A percentile compares a stretch with the other conserved stretches of the same genome.
Evolutionary conservation across 148 eudicot species (phyloP).

Genomic region (Tetragonia tetragonoides): DNA sequence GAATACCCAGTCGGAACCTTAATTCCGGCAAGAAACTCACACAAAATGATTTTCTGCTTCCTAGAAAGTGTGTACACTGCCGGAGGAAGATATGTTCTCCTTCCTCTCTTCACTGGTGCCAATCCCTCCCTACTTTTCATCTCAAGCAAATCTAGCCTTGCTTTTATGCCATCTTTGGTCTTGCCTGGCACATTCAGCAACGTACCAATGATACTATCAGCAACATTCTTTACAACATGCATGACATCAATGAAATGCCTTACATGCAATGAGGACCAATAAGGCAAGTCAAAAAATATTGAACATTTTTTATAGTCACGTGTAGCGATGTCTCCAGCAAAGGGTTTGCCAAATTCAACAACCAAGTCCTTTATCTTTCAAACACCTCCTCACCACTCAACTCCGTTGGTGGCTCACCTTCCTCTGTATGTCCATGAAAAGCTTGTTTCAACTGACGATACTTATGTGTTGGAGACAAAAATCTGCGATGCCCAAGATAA

Average conservation of each 20-base stretch:
- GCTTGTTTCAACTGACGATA: background rate
- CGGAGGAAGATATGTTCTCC: too few relatives aligned
- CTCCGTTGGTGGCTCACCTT: background rate
- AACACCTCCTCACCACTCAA: too few relatives aligned
- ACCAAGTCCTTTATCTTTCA: too few relatives aligned
- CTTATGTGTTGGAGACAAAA: background rate
- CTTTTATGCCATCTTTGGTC: background rate
- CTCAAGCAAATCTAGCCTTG: background rate
- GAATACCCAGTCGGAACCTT: too few relatives aligned
- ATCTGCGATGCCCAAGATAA: background rate
- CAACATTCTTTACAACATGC: background rate
- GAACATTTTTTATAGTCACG: background rate
- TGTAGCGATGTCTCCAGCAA: background rate
- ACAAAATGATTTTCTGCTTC: too few relatives aligned
- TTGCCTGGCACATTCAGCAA: background rate
- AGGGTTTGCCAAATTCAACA: background rate
- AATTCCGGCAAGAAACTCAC: too few relatives aligned
- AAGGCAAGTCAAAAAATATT: background rate
- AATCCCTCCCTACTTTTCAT: background rate
- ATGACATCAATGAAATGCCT: background rate
- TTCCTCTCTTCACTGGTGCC: too few relatives aligned
- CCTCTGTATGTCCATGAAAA: background rate
- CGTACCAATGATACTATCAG: background rate
- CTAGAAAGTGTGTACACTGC: background rate
- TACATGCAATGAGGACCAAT: background rate